Evolutionary conservation across 176 grass and related monocot genomes (phyloP), one percentile per base, ranked within the genome.

Genomic region (Triticum monococcum): DNA sequence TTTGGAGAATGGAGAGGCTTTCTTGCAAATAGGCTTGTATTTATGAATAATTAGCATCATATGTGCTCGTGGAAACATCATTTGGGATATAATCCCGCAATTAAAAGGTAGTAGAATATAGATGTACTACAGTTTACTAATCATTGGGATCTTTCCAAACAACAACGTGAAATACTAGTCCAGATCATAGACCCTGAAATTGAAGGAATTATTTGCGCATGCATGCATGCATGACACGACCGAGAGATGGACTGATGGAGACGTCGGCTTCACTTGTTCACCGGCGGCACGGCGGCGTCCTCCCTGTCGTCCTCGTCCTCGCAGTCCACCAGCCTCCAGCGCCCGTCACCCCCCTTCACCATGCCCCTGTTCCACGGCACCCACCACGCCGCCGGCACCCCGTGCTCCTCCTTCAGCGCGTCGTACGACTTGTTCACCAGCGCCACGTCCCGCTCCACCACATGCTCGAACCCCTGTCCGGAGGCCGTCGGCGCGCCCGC

Each of bases 371-470:
- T 88, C 36, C 61, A 70, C 36, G 70, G 83, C 32, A 90, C 46
- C 90, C 86, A 86, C 93, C 93, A 95, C n/a, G 62, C 77, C 0
- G 50, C 57, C 36, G 90, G 90, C 54, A 95, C 86, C 23, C 71
- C 62, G 23, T 88, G 54, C 26, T 92, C 88, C n/a, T 92, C 88
- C 30, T 70, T 48, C 20, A 95, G 77, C 20, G 78, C 77, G 83
- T 69, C 77, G 68, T 88, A 60, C 75, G 0, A 1, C 84, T 95
- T 95, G 88, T 92, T 95, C 64, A 90, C 86, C 56, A 92, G 75
- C 35, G 86, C 88, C n/a, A 95, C 37, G 86, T 95, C 90, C 13
- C 90, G 79, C 17, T 90, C 80, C 75, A 92, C 86, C 32, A 30
- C 86, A n/a, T 92, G 76, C 80, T 65, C 52, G 86, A 33, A 33